phyloP scores from a whole-genome alignment of 805 yeast species.

The Saccharomycopsis sp. region DNA sequence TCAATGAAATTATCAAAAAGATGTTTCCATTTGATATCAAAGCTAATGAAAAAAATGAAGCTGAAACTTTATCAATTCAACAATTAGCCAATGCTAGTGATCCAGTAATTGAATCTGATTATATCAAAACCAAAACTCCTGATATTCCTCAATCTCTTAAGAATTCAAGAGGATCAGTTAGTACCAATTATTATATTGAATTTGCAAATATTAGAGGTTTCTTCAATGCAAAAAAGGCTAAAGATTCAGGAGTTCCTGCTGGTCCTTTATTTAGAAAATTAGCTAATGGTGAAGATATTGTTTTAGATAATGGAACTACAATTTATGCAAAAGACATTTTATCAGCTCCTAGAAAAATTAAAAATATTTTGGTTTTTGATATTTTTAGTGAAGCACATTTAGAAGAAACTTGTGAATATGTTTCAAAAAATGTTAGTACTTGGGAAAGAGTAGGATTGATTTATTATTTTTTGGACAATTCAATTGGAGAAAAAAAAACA shows the following conservation, averaged over 20 bases:
- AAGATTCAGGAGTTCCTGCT: slow-evolving; percentile 54
- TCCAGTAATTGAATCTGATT: slow-evolving; percentile 26
- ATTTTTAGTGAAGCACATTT: slow-evolving; percentile 49
- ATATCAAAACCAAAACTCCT: slow-evolving; percentile 29
- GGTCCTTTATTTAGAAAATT: slow-evolving; percentile 51
- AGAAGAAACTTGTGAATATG: slow-evolving; percentile 22
- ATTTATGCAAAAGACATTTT: slow-evolving; percentile 65
- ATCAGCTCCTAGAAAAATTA: slow-evolving; percentile 46
- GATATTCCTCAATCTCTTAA: slow-evolving; percentile 15
- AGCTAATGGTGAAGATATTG: slow-evolving; percentile 48
- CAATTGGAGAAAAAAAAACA: not conserved
- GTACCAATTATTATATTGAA: slow-evolving; percentile 61
- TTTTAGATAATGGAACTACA: slow-evolving; percentile 45
- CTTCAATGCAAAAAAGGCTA: slow-evolving; percentile 59
- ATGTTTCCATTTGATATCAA: no score
- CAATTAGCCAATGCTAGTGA: slow-evolving; percentile 18
- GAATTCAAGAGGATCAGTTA: slow-evolving; percentile 15
- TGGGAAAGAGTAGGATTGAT: slow-evolving; percentile 37
- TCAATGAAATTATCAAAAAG: no score
- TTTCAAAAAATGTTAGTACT: slow-evolving; percentile 14
- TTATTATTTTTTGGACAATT: slow-evolving; percentile 72
- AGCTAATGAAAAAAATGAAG: not conserved
- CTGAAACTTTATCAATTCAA: slow-evolving; percentile 18
- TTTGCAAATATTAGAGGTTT: slow-evolving; percentile 66
- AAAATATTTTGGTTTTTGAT: slow-evolving; percentile 60